A percentile compares a stretch with the other conserved stretches of the same genome.
Conservation (phyloP, 352 stramenopile genomes). For the Achlya hypogyna region DNA sequence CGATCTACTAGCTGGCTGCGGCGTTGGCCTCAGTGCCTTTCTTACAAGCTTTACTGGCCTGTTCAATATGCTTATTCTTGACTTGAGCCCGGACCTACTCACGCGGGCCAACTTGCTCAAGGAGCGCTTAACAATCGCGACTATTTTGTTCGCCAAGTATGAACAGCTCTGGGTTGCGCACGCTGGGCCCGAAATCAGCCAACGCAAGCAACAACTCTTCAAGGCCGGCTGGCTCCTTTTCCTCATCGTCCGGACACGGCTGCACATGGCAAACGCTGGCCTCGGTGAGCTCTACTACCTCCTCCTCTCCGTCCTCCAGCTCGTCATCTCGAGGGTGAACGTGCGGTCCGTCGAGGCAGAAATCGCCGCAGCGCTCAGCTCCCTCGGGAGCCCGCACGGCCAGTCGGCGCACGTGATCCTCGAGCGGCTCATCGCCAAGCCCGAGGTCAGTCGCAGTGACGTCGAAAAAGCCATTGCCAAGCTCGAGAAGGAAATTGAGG, state of each 20-base stretch:
- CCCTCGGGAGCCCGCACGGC: constrained; percentile 30
- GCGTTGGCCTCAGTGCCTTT: constrained; percentile 54
- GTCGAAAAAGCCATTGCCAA: constrained; percentile 34
- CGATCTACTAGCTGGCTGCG: constrained; percentile 7
- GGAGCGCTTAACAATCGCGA: constrained; percentile 66
- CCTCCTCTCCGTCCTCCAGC: constrained; percentile 59
- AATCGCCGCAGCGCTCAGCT: constrained; percentile 64
- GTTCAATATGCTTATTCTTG: constrained; percentile 67
- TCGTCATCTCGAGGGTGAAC: constrained; percentile 38
- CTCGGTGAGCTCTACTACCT: constrained; percentile 70
- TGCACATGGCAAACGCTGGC: constrained; percentile 36
- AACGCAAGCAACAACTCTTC: constrained; percentile 35
- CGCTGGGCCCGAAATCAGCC: constrained; percentile 5
- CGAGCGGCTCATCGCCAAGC: constrained; percentile 36
- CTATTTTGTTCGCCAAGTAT: constrained; percentile 73
- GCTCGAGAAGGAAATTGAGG: constrained; percentile 33
- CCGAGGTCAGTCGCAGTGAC: constrained; percentile 36
- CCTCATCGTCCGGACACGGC: constrained; percentile 40
- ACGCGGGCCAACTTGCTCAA: constrained; percentile 63
- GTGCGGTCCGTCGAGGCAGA: constrained; percentile 59
- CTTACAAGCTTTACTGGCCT: constrained; percentile 64
- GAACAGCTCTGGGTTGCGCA: constrained; percentile 40
- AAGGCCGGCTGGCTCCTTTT: constrained; percentile 73
- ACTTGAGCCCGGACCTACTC: constrained; percentile 46
- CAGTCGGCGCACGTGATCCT: constrained; percentile 26